Conservation (phyloP, 73 alveolate species). For the Paramecium sexaurelia region DNA sequence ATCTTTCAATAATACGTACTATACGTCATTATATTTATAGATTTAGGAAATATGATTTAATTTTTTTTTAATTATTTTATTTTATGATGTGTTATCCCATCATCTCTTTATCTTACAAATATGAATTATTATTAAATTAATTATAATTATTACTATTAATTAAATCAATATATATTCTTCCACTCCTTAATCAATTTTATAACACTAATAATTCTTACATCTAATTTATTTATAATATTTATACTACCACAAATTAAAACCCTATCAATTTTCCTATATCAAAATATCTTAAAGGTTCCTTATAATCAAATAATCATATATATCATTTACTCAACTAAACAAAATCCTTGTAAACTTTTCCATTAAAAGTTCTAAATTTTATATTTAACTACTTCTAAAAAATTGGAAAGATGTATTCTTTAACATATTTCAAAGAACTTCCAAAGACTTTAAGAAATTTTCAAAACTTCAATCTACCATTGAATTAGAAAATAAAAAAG, state of each 20-base stretch:
- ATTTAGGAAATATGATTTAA: slow-evolving; percentile 5
- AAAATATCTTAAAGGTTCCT: background rate
- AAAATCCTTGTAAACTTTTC: background rate
- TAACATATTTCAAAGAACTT: background rate
- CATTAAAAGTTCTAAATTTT: background rate
- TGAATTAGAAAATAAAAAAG: background rate
- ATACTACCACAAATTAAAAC: background rate
- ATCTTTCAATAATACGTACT: slow-evolving; percentile 1
- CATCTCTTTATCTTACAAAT: background rate
- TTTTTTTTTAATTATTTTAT: background rate
- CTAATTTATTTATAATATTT: no score
- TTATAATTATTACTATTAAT: background rate
- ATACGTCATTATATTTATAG: slow-evolving; percentile 12
- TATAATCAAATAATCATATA: background rate
- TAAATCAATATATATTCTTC: background rate
- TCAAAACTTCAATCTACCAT: background rate
- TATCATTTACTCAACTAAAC: background rate
- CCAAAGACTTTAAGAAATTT: background rate
- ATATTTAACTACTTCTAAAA: background rate
- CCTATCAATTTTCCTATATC: no score
- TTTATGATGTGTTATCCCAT: background rate
- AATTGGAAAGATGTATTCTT: background rate
- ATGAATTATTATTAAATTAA: background rate
- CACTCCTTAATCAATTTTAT: background rate
- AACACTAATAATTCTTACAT: background rate